Base-by-base conservation (phyloP, 148 eudicot genomes). In the Rhododendron ovatum region DNA sequence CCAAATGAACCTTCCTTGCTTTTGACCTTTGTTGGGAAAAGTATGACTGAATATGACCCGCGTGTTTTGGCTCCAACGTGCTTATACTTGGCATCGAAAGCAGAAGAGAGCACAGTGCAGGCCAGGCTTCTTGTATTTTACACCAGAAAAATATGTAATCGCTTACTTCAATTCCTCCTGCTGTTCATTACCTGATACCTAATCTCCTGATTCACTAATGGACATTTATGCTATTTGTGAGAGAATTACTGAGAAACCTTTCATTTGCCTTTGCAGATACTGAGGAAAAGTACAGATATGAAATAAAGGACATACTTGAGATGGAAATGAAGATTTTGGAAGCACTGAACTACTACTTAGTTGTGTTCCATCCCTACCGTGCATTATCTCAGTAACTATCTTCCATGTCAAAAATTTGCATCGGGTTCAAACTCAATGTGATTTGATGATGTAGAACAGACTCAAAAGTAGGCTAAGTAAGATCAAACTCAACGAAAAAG, bases 271-370 rank as follows among this genome's bases (percentile, higher is more conserved):
- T 83, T 85, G 90, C 96, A 98, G 98, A 93, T 89, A 80, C 91
- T 1, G 96, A 93, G 80, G 98, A 98, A 39, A 91, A 92, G 94
- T 95, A 90, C 87, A 91, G 94, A 35, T 95, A 88, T 91, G 99
- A 98, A 85, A 95, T 93, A 82, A 98, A 98, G 90, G 99, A 98
- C 88, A 94, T 98, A 89, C 98, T 98, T 84, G 99, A 98, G 90
- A 98, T 95, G 99, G 99, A 98, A 90, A 98, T 98, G 99, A 98
- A 93, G 92, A 89, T 95, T 81, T 89, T 98, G 89, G 99, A 98
- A 92, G 99, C 98, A 51, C 94, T 98, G 65, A 90, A 95, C 88
- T 98, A 94, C 89, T 95, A 93, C 87, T 89, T 95, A 86, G 98
- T 95, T 87, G 95, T 98, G 82, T 98, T 91, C 88, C 99, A 98